Evolutionary conservation across 2,329 filamentous ascomycete species (phyloP), one percentile per base, ranked within the genome.

Genomic region (Diaporthe amygdali): DNA sequence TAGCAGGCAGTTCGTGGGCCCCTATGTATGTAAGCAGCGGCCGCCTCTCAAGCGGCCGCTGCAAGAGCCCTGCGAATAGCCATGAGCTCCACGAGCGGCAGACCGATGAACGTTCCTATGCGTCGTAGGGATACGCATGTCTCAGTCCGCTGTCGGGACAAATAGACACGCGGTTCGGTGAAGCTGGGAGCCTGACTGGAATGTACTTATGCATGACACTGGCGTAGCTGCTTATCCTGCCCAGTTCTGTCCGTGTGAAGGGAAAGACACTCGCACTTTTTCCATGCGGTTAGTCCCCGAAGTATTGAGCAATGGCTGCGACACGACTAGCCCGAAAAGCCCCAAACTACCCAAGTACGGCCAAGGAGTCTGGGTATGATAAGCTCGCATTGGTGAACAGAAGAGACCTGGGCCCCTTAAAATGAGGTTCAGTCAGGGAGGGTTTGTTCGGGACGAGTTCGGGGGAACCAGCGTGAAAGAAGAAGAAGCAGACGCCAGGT

Each of bases 261-360:
- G 59, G 59, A 63, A 63, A 63, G 59, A 63, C 41, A 63, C 59
- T 47, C 27, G 41, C 59, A 63, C 41, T 27, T 63, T 63, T 63
- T 34, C 41, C 59, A 63, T 63, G 59, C 59, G 46, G 41, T 63
- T 63, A 63, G 59, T 47, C 59, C 59, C 59, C 59, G 59, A 63
- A 63, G 17, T 63, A 63, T 63, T 63, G 59, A 63, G 59, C 30
- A 34, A 63, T 63, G 59, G 59, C 59, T 63, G 59, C 59, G 59
- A 63, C 59, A 63, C 59, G 59, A 63, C 59, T 63, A 63, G 59
- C 59, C 59, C 59, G 59, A 63, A 47, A 47, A 20, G 59, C 59
- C 59, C 41, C 59, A 37, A n/a, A 34, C 59, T 63, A 63, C 41
- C 59, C 41, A 63, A 63, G 41, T 63, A 47, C 20, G 41, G 59